Evolutionary conservation across 768 basidiomycete species (phyloP), one percentile per base, ranked within the genome.

Genomic region (Tulasnella sp.): DNA sequence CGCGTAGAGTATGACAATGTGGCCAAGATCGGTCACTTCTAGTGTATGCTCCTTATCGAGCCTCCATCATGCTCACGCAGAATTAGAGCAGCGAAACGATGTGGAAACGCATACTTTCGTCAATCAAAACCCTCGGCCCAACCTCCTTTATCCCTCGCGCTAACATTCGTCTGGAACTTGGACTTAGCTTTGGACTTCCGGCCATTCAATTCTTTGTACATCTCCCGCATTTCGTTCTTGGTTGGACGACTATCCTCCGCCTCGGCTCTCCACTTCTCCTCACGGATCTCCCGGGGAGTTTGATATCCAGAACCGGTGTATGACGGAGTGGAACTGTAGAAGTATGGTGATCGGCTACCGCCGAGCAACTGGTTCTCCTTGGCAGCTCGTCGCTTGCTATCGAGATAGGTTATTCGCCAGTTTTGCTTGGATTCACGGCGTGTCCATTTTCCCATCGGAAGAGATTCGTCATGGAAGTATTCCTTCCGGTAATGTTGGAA

Each of bases 351-450:
- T n/a, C n/a, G n/a, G n/a, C n/a, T n/a, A n/a, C n/a, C n/a, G n/a
- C n/a, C n/a, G n/a, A n/a, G n/a, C n/a, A 48, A 1, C 46, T 32
- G 9, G 46, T 48, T 31, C 46, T 48, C 46, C 34, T 25, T 25
- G 34, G 34, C 8, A 48, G 34, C n/a, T 48, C 46, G 29, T 52
- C 70, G 69, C 67, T 69, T 77, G 65, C 6, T 73, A 14, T 57
- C 42, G 43, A 57, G 42, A 34, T 49, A 57, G 27, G 37, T 45
- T 23, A 46, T 37, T 27, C 55, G 40, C 91, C 91, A 96, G 62
- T 84, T 84, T 69, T 89, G 84, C 67, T 91, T 96, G n/a, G 88
- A 91, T 68, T 96, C 91, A 56, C 84, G 76, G 66, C 86, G 86
- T 7, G 89, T 86, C 91, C 91, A 96, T 68, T 91, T 91, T 34